Conservation (phyloP, 2,329 filamentous ascomycete genomes). For the Phyllosticta paracitricarpa region DNA sequence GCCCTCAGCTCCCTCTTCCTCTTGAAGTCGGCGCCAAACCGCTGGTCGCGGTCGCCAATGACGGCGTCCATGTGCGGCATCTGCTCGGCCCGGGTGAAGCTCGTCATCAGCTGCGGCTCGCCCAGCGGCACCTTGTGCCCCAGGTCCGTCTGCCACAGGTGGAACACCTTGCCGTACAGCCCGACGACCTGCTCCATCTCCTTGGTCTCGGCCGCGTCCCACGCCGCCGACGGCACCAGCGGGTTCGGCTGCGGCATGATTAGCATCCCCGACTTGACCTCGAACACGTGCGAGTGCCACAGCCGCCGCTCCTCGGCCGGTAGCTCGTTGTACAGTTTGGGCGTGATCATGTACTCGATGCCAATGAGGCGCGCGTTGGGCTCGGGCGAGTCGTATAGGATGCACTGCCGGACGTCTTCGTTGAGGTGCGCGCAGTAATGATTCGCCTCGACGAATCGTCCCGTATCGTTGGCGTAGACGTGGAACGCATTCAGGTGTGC, state of each 20-base stretch:
- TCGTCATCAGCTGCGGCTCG: slow-evolving; percentile 54
- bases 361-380: slow-evolving; percentile 62
- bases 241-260: slow-evolving; percentile 55
- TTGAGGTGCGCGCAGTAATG: slow-evolving; percentile 77
- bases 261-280: slow-evolving; percentile 72
- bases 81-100: slow-evolving; percentile 44
- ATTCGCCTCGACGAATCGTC: slow-evolving; percentile 63
- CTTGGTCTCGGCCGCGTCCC: slow-evolving; percentile 66
- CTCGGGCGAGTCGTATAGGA: slow-evolving; percentile 66
- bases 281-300: slow-evolving; percentile 70
- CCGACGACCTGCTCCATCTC: slow-evolving; percentile 70
- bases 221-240: slow-evolving; percentile 47
- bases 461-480: slow-evolving; percentile 63
- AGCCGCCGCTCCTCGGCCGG: slow-evolving; percentile 57
- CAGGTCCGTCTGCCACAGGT: slow-evolving; percentile 76
- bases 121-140: slow-evolving; percentile 57
- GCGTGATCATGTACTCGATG: slow-evolving; percentile 72
- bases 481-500: slow-evolving; percentile 84
- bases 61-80: slow-evolving; percentile 38
- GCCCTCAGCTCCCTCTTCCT: slow-evolving; percentile 45
- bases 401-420: slow-evolving; percentile 71
- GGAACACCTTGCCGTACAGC: slow-evolving; percentile 75
- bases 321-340: slow-evolving; percentile 56
- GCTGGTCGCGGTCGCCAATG: slow-evolving; percentile 39
- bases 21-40: slow-evolving; percentile 42